Base-by-base conservation (phyloP, 2,329 filamentous ascomycete genomes). In the Zymoseptoria crescenta region DNA sequence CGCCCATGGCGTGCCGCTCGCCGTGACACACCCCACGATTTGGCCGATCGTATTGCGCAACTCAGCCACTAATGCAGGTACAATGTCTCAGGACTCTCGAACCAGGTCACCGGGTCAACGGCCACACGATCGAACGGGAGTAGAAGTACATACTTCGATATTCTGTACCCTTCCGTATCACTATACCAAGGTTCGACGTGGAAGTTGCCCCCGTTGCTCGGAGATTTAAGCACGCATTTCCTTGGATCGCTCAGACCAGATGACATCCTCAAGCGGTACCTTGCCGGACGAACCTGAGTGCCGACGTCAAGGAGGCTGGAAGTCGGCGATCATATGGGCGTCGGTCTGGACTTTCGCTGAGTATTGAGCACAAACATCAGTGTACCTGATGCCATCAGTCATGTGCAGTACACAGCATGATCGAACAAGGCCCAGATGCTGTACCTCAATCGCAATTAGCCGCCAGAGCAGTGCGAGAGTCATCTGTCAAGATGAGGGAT, bases 61-160 rank as follows among this genome's bases (percentile, higher is more conserved):
- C 59, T 49, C n/a, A 49, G 55, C 49, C 56, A 61, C 66, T 68
- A 68, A 68, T 67, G 67, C 67, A 69, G 67, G 67, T 65, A 69
- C 67, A 51, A 56, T 66, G 59, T 67, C 54, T 63, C 59, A 60
- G 57, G 45, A 53, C 28, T 58, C 53, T 55, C 56, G 48, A 61
- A 54, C 61, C 61, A 21, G 59, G 61, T 63, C 61, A 59, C 57
- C 49, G 61, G 64, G 62, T 66, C 63, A 56, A 56, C 57, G 51
- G n/a, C 51, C 35, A 45, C 51, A 52, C 24, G 51, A 52, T 29
- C 24, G 24, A 29, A 52, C n/a, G 51, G 27, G 51, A 52, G n/a
- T 16, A 45, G 35, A 45, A 45, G 10, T 45, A 45, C 35, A 45
- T 45, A 45, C 35, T n/a, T 45, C 10, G 35, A 45, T 45, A 45